These are phyloP conservation scores for Cinnamomum micranthum DNA, from an alignment of 164 flowering plant species.

Conservation along the genomic window DNA sequence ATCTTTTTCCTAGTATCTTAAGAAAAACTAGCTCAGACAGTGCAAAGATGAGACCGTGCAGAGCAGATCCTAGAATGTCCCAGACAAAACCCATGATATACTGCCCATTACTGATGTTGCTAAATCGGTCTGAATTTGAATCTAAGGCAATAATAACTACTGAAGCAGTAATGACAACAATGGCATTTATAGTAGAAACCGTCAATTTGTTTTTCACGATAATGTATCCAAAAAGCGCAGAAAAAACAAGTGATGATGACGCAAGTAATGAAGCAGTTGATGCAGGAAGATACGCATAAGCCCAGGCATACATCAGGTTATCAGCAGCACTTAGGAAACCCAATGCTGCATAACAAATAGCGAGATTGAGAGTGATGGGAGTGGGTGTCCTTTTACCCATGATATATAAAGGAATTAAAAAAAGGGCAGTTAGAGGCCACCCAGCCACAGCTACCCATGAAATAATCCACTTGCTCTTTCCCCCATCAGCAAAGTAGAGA, in stretches of 20 bases:
- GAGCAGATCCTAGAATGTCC: slow-evolving; percentile 85
- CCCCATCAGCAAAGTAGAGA: slow-evolving; percentile 72
- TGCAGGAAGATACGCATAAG: slow-evolving; percentile 89
- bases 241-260: slow-evolving; percentile 72
- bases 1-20: slow-evolving; percentile 60
- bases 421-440: slow-evolving; percentile 70
- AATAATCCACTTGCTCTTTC: slow-evolving; percentile 89
- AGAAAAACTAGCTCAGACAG: slow-evolving; percentile 80
- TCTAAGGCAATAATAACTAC: slow-evolving; percentile 78
- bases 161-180: slow-evolving; percentile 74
- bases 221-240: slow-evolving; percentile 67
- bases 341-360: slow-evolving; percentile 48
- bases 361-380: slow-evolving; percentile 50
- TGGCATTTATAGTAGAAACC: slow-evolving; percentile 52
- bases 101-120: slow-evolving; percentile 40
- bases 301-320: slow-evolving; percentile 85
- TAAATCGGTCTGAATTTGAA: slow-evolving; percentile 71
- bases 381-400: slow-evolving; percentile 41
- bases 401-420: slow-evolving; percentile 57
- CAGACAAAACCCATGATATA: slow-evolving; percentile 67
- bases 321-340: slow-evolving; percentile 90
- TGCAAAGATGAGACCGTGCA: slow-evolving; percentile 93
- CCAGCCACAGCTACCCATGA: slow-evolving; percentile 97
- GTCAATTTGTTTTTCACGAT: slow-evolving; percentile 67
- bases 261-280: slow-evolving; percentile 87